A percentile compares a stretch with the other conserved stretches of the same genome.
Evolutionary conservation across 192 early-diverging fungal species (phyloP).

Genomic region (Diversispora eburnea): DNA sequence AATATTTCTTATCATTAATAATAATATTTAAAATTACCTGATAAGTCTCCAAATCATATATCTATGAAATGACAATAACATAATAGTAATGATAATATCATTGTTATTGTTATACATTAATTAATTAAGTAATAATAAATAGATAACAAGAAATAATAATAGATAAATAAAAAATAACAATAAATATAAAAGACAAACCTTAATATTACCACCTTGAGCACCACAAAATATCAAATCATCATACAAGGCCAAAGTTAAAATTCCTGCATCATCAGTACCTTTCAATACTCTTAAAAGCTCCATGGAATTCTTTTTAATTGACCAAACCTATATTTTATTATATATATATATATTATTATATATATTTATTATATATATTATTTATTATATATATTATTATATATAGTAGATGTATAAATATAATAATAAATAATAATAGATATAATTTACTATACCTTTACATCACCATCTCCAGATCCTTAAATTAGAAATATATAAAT

Average conservation of each 20-base stretch:
- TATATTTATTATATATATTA: not conserved
- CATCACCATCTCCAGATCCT: conserved; percentile 67
- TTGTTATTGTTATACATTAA: too few species aligned
- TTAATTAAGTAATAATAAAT: too few species aligned
- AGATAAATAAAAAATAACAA: too few species aligned
- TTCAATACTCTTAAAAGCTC: conserved; percentile 36
- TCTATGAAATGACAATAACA: conserved; percentile 32
- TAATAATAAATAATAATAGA: not conserved
- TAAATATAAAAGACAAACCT: conserved; percentile 31
- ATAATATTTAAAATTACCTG: conserved; percentile 35
- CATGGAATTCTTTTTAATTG: conserved; percentile 33
- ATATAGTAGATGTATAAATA: not conserved
- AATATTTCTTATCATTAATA: not conserved
- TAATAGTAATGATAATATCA: too few species aligned
- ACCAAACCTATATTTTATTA: not conserved
- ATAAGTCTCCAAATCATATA: conserved; percentile 74
- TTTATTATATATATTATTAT: not conserved
- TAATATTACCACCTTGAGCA: conserved; percentile 67
- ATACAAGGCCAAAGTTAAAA: conserved; percentile 60
- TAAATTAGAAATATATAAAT: not conserved
- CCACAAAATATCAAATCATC: conserved; percentile 72
- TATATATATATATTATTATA: too few species aligned
- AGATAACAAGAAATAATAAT: too few species aligned
- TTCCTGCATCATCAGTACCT: conserved; percentile 47
- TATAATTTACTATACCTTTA: conserved; percentile 43